Evolutionary conservation across 768 basidiomycete species (phyloP).

Genomic region (Rhodotorula kratochvilovae): DNA sequence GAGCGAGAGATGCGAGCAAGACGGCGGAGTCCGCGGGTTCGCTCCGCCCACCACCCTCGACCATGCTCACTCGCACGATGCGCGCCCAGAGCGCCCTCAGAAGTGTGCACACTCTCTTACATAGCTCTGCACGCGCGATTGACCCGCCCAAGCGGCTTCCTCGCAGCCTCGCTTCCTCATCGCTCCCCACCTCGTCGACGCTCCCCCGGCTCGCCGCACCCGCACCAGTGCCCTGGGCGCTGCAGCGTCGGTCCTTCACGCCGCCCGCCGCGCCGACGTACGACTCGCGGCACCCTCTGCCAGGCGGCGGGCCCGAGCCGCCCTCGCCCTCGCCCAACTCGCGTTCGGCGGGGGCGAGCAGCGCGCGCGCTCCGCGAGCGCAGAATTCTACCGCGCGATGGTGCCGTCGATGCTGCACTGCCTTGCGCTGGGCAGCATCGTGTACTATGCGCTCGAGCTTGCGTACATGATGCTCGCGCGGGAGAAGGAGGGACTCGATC

Average conservation of each 20-base stretch:
- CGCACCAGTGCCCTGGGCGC: not conserved
- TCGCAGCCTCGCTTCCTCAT: not conserved
- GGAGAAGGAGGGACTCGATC: conserved; percentile 18
- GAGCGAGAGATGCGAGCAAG: no score
- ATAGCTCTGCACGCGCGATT: no score
- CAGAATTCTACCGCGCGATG: conserved; percentile 34
- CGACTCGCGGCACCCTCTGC: not conserved
- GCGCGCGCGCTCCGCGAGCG: conserved; percentile 15
- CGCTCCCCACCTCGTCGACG: not conserved
- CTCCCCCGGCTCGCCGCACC: not conserved
- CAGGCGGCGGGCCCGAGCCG: not conserved
- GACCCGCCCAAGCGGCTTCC: no score
- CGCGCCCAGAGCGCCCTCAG: no score
- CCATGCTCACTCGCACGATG: not conserved
- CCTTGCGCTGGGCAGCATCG: conserved; percentile 33
- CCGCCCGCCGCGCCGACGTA: not conserved
- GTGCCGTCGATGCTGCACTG: conserved; percentile 37
- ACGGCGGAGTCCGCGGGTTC: no score
- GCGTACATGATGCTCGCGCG: conserved; percentile 12
- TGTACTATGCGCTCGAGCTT: conserved; percentile 37
- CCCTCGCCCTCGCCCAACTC: not conserved
- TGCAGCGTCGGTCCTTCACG: not conserved
- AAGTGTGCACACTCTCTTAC: not conserved
- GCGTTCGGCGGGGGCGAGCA: not conserved
- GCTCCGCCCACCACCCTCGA: no score